Conservation (phyloP, 768 basidiomycete genomes). For the Roridomyces roridus region DNA sequence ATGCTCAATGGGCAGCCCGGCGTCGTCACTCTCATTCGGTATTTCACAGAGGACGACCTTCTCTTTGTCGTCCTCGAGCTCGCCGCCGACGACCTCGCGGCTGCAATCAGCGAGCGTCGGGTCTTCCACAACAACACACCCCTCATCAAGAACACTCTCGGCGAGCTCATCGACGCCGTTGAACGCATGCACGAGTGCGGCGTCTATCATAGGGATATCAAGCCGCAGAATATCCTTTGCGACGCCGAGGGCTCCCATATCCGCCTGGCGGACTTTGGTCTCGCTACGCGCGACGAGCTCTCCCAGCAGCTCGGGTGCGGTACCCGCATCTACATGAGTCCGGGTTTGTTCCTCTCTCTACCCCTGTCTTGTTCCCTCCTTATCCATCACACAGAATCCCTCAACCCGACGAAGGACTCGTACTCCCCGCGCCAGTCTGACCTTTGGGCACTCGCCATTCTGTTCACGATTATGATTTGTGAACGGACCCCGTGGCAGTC, state of each 20-base stretch:
- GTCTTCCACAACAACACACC: slow-evolving; percentile 48
- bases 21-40: slow-evolving; percentile 52
- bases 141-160: slow-evolving; percentile 55
- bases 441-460: too few species aligned
- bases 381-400: background rate
- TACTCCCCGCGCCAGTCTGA: too few species aligned
- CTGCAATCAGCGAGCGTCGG: slow-evolving; percentile 45
- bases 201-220: slow-evolving; percentile 62
- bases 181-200: slow-evolving; percentile 56
- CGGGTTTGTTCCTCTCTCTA: slow-evolving; percentile 12
- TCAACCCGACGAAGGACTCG: slow-evolving; percentile 29
- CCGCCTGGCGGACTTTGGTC: slow-evolving; percentile 61
- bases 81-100: slow-evolving; percentile 49
- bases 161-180: slow-evolving; percentile 62
- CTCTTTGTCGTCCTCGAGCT: slow-evolving; percentile 54
- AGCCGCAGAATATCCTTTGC: slow-evolving; percentile 62
- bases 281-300: slow-evolving; percentile 37
- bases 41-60: slow-evolving; percentile 52
- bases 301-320: slow-evolving; percentile 41
- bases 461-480: too few species aligned
- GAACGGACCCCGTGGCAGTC: too few species aligned
- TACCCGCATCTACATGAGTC: slow-evolving; percentile 40
- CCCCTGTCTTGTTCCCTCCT: background rate
- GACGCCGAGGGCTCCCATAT: slow-evolving; percentile 41
- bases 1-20: slow-evolving; percentile 37